A percentile compares a stretch with the other conserved stretches of the same genome.
These are phyloP conservation scores for Meyerozyma carpophila DNA, from an alignment of 1,139 yeast species.

Conservation along the genomic window DNA sequence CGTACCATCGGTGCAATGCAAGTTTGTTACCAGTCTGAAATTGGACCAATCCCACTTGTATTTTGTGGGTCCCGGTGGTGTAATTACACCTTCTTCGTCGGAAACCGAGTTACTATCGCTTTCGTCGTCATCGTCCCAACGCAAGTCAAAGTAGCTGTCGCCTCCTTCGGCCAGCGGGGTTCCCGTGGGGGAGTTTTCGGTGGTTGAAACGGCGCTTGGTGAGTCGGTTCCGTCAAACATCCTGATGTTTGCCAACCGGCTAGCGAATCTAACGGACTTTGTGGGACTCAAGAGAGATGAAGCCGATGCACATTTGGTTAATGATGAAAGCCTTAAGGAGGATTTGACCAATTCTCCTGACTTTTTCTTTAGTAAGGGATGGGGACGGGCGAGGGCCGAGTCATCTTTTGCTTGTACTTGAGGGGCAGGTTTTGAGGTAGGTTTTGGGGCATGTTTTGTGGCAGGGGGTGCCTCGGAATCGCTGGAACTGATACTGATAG, in stretches of 20 bases:
- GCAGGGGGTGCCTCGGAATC: neutral
- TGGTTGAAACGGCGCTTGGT: conserved; percentile 33
- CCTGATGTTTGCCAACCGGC: conserved; percentile 31
- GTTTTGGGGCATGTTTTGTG: neutral
- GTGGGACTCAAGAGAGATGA: conserved; percentile 16
- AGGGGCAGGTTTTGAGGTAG: neutral
- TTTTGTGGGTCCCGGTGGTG: conserved; percentile 1
- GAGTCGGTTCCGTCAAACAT: conserved; percentile 39
- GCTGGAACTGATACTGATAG: neutral
- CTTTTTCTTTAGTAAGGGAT: conserved; percentile 27
- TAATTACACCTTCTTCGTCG: conserved; percentile 7
- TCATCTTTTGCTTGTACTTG: neutral
- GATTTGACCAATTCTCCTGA: conserved; percentile 38
- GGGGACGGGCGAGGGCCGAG: conserved; percentile 5
- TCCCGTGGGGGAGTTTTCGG: conserved; percentile 27
- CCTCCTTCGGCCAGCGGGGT: conserved; percentile 21
- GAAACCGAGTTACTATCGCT: conserved; percentile 7
- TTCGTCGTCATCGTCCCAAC: conserved; percentile 9
- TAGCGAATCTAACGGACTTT: conserved; percentile 35
- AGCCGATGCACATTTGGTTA: conserved; percentile 23
- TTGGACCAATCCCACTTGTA: conserved; percentile 5
- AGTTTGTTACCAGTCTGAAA: neutral
- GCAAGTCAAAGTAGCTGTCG: conserved; percentile 8
- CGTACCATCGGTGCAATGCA: neutral
- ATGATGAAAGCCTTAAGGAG: conserved; percentile 28